These are phyloP conservation scores for Fusarium phyllophilum DNA, from an alignment of 2,329 filamentous ascomycete genomes.

Conservation along the genomic window DNA sequence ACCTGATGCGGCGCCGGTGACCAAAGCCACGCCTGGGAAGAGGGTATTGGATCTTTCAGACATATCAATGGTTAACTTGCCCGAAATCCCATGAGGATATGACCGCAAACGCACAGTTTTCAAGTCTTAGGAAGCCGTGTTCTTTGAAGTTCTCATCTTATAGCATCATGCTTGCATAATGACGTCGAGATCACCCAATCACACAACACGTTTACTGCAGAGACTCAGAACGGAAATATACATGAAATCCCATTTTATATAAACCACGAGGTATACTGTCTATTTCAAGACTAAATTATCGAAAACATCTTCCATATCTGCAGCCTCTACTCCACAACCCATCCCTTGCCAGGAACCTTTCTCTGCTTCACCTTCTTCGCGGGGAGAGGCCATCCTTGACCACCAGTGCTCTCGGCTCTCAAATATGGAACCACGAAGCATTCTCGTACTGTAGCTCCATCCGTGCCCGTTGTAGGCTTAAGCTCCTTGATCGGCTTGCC, in stretches of 20 bases:
- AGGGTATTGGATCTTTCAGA: constrained; percentile 19
- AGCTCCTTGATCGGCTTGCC: constrained; percentile 93
- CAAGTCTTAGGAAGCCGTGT: not conserved
- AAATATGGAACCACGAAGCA: constrained; percentile 87
- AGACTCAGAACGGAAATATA: not conserved
- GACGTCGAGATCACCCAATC: constrained; percentile 13
- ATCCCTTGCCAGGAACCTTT: constrained; percentile 76
- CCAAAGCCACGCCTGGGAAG: constrained; percentile 46
- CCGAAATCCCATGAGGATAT: not conserved
- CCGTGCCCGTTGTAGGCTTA: constrained; percentile 53
- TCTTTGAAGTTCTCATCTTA: not conserved
- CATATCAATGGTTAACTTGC: not conserved
- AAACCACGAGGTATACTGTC: constrained; percentile 37
- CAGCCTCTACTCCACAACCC: constrained; percentile 69
- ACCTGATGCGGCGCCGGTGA: constrained; percentile 49
- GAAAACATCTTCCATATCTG: not conserved
- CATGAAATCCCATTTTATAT: constrained; percentile 1
- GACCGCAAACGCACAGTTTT: too few relatives aligned
- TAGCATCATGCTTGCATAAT: constrained; percentile 17
- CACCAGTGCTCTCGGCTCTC: constrained; percentile 72
- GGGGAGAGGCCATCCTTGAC: constrained; percentile 84
- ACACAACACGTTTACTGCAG: not conserved
- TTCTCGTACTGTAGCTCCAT: constrained; percentile 65
- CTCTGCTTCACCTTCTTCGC: constrained; percentile 86
- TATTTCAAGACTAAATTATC: constrained; percentile 25